A percentile compares a stretch with the other conserved stretches of the same genome.
phyloP scores from a whole-genome alignment of 2,329 filamentous ascomycete species.

The Hymenoscyphus occultus region DNA sequence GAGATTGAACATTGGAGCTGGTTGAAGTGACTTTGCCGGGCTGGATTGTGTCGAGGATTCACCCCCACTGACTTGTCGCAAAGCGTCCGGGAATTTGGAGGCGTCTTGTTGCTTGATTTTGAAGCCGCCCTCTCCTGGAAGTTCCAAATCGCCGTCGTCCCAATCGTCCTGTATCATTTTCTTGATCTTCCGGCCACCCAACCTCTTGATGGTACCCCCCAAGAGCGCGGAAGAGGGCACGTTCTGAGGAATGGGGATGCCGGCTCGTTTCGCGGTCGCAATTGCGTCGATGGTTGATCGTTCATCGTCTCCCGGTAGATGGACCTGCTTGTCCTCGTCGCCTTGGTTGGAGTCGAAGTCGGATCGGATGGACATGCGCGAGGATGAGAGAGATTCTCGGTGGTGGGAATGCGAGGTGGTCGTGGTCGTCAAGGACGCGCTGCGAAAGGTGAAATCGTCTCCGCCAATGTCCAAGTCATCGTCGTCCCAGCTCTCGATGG shows the following conservation, averaged over 20 bases:
- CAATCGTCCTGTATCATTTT: slow-evolving; percentile 77
- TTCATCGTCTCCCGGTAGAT: slow-evolving; percentile 82
- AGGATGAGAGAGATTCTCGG: slow-evolving; percentile 80
- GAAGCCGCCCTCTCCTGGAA: slow-evolving; percentile 58
- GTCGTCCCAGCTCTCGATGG: slow-evolving; percentile 76
- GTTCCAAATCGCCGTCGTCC: slow-evolving; percentile 72
- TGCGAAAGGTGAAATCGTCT: slow-evolving; percentile 61
- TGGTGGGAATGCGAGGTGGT: slow-evolving; percentile 51
- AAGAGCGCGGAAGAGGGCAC: slow-evolving; percentile 85
- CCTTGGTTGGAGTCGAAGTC: slow-evolving; percentile 73
- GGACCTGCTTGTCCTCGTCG: slow-evolving; percentile 85
- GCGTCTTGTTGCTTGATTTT: slow-evolving; percentile 63
- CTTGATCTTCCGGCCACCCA: slow-evolving; percentile 72
- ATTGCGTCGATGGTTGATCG: slow-evolving; percentile 82
- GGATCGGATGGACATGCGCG: slow-evolving; percentile 75
- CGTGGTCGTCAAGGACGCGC: slow-evolving; percentile 40
- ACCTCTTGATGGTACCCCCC: slow-evolving; percentile 87
- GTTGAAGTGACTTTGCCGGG: slow-evolving; percentile 45
- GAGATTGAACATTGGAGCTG: slow-evolving; percentile 33
- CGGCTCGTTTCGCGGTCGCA: slow-evolving; percentile 78
- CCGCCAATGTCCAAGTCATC: slow-evolving; percentile 70
- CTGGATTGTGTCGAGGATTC: slow-evolving; percentile 48
- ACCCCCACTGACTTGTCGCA: slow-evolving; percentile 57
- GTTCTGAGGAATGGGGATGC: slow-evolving; percentile 85
- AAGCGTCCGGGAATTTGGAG: slow-evolving; percentile 61